Percentiles rank a stretch among this genome's conserved stretches.
phyloP scores from a whole-genome alignment of 805 yeast genomes.

The Danielia reshetovae region DNA sequence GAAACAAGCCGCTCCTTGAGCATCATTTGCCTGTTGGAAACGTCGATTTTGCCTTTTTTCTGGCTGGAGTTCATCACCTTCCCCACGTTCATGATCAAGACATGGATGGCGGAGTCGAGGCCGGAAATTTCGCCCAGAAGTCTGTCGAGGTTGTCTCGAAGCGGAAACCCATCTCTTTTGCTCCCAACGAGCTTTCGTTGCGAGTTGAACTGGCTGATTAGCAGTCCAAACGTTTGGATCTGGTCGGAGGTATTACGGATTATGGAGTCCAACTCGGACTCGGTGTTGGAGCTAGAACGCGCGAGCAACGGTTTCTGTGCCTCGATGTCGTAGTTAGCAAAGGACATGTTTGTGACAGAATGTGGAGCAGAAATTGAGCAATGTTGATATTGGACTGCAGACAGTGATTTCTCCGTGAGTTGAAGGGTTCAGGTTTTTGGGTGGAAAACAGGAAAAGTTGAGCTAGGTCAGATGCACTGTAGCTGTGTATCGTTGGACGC shows the following conservation, averaged over 20 bases:
- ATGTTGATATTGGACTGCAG: too few species aligned
- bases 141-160: conserved; percentile 35
- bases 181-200: conserved; percentile 51
- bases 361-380: not conserved
- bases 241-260: conserved; percentile 36
- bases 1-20: conserved; percentile 49
- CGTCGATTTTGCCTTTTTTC: conserved; percentile 19
- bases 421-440: too few species aligned
- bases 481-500: too few species aligned
- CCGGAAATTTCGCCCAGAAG: conserved; percentile 28
- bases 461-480: too few species aligned
- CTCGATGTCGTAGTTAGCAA: conserved; percentile 50
- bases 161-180: conserved; percentile 38
- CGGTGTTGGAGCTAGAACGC: not conserved
- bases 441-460: too few species aligned
- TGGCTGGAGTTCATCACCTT: conserved; percentile 20
- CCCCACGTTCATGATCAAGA: conserved; percentile 28
- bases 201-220: conserved; percentile 48
- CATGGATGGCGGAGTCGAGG: conserved; percentile 29
- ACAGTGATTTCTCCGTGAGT: too few species aligned
- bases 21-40: conserved; percentile 39
- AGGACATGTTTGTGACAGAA: conserved; percentile 42
- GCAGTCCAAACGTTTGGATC: conserved; percentile 44
- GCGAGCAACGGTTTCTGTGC: conserved; percentile 33
- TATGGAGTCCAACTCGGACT: conserved; percentile 30